These are phyloP conservation scores for Pleurozium schreberi DNA, from an alignment of 225 moss, liverwort and hornwort species.

Conservation along the genomic window DNA sequence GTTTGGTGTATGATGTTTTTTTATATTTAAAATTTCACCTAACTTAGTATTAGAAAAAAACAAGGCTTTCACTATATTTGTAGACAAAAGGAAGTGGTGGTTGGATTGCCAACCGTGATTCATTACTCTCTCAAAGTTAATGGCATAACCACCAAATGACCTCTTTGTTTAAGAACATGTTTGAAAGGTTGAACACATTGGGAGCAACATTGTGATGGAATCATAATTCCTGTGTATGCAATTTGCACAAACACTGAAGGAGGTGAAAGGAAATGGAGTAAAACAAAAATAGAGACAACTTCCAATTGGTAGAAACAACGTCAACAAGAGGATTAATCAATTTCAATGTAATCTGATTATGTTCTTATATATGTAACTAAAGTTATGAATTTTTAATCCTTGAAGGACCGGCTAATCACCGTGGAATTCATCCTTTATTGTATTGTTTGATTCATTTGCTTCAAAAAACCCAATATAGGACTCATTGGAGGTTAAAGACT, in stretches of 20 bases:
- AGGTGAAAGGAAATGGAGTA: neutral
- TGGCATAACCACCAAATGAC: neutral
- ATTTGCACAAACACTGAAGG: neutral
- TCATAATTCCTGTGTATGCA: no score
- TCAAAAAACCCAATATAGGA: accelerated
- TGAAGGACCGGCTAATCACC: accelerated
- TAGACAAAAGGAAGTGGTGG: neutral
- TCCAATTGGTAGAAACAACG: accelerated
- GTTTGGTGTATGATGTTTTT: neutral
- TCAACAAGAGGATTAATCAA: neutral
- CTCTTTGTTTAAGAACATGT: neutral
- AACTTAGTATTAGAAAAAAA: neutral
- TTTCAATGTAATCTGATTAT: neutral
- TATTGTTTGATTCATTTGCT: neutral
- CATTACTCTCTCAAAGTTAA: accelerated
- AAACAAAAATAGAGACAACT: neutral
- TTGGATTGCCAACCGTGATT: no score
- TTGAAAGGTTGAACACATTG: neutral
- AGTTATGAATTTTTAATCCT: neutral
- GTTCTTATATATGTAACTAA: neutral
- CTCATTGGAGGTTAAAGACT: no score
- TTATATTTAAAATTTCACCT: neutral
- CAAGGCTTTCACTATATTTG: neutral
- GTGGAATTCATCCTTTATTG: neutral
- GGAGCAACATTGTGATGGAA: no score